Evolutionary conservation across 2,329 filamentous ascomycete genomes (phyloP).

Genomic region (Arthroderma uncinatum): DNA sequence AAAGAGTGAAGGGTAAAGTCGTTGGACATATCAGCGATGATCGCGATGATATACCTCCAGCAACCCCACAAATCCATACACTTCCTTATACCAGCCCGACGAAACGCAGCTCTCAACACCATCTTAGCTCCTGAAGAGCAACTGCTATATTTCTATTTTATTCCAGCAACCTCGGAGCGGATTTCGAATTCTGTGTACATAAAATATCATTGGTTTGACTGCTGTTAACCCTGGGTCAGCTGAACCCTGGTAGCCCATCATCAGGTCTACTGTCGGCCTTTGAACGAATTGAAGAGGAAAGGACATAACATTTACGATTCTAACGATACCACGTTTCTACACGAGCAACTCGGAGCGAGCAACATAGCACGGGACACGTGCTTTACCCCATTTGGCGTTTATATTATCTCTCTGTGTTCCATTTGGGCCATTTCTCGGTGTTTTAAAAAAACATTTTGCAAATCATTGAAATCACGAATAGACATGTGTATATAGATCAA

Average conservation of each 20-base stretch:
- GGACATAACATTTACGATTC: background rate
- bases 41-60: background rate
- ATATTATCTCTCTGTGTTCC: background rate
- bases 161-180: background rate
- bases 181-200: background rate
- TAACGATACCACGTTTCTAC: background rate
- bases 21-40: conserved; percentile 8
- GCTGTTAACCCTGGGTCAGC: background rate
- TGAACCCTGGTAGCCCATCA: too few species aligned
- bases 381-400: background rate
- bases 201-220: background rate
- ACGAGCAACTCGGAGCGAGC: background rate
- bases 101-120: background rate
- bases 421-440: background rate
- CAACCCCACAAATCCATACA: background rate
- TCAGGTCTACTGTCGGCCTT: background rate
- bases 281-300: background rate
- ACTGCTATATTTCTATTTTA: background rate
- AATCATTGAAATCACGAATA: background rate
- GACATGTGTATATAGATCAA: background rate
- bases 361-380: background rate
- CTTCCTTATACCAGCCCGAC: background rate
- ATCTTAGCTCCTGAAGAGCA: background rate
- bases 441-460: background rate
- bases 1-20: conserved; percentile 13